Percentiles rank a stretch among this genome's conserved stretches.
Evolutionary conservation across 192 early-diverging fungal species (phyloP).

Genomic region (Blastocladiella britannica): DNA sequence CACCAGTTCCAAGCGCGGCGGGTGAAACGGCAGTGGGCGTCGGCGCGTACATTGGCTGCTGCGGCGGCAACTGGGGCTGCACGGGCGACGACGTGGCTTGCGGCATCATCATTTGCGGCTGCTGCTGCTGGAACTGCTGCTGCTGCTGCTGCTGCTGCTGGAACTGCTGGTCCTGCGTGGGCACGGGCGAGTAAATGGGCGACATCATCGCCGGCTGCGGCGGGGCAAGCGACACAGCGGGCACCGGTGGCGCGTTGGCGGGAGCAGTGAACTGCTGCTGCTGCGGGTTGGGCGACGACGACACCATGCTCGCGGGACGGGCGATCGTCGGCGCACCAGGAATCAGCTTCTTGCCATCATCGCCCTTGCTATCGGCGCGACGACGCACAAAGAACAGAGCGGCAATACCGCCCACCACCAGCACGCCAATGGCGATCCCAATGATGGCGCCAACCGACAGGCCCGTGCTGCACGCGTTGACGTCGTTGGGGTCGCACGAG

Average conservation of each 20-base stretch:
- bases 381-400: neutral
- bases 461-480: neutral
- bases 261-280: neutral
- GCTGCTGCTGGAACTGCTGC: neutral
- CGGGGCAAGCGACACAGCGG: neutral
- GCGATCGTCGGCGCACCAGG: neutral
- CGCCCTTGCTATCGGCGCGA: neutral
- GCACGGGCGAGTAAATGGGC: too few relatives aligned
- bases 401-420: neutral
- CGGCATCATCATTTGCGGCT: neutral
- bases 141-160: neutral
- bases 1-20: neutral
- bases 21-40: neutral
- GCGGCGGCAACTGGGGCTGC: neutral
- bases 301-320: too few relatives aligned
- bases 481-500: neutral
- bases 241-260: neutral
- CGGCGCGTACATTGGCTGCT: neutral
- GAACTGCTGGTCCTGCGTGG: too few relatives aligned
- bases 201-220: neutral
- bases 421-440: neutral
- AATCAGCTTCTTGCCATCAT: neutral
- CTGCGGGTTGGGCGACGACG: too few relatives aligned
- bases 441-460: neutral
- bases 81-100: neutral